A percentile compares a stretch with the other conserved stretches of the same genome.
Conservation (phyloP, 441 rosid species). For the Euphorbia schlechtendalii region DNA sequence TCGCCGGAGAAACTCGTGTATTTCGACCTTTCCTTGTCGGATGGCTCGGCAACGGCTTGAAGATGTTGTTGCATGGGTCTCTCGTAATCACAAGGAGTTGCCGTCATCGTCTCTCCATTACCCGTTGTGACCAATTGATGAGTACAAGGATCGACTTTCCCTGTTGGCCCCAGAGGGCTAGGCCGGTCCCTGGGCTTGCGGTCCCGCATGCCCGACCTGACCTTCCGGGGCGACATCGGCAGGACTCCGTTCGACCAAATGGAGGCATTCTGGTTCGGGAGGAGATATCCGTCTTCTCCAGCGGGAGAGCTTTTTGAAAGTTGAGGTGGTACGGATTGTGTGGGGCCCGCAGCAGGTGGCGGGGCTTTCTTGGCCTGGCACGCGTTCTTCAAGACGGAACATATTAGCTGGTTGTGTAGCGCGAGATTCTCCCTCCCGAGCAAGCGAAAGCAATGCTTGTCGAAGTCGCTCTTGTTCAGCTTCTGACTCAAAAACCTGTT, state of each 20-base stretch:
- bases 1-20: too few species aligned
- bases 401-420: conserved; percentile 72
- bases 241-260: conserved; percentile 74
- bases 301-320: conserved; percentile 33
- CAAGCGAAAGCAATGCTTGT: conserved; percentile 55
- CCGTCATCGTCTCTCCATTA: conserved; percentile 48
- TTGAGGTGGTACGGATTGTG: conserved; percentile 39
- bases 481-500: conserved; percentile 69
- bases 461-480: conserved; percentile 72
- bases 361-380: conserved; percentile 56
- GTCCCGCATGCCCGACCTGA: conserved; percentile 56
- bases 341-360: conserved; percentile 40
- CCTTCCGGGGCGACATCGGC: conserved; percentile 55
- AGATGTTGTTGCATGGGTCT: too few species aligned
- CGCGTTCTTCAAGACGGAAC: conserved; percentile 69
- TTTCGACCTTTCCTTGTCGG: too few species aligned
- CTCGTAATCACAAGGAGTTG: too few species aligned
- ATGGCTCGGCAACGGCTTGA: too few species aligned
- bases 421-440: conserved; percentile 87
- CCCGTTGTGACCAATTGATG: conserved; percentile 37
- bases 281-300: conserved; percentile 50
- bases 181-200: conserved; percentile 67
- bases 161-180: conserved; percentile 73
- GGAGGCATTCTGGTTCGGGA: conserved; percentile 42
- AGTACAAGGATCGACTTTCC: conserved; percentile 52